Base-by-base conservation (phyloP, 2,329 filamentous ascomycete genomes). In the Aspergillus tubingensis region DNA sequence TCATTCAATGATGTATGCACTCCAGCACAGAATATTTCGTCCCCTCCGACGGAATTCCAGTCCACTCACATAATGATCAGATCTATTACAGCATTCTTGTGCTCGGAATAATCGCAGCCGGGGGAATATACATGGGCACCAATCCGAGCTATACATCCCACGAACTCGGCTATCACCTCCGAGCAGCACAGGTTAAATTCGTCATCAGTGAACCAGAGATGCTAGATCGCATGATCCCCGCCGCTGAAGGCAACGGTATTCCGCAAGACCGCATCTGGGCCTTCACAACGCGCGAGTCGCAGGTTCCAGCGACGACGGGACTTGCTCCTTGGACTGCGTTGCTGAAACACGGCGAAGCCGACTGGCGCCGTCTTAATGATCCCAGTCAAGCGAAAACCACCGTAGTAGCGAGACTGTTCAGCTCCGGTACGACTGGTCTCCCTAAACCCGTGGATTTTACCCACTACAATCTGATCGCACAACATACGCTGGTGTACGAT, bases 361-460 rank as follows among this genome's bases (percentile, higher is more conserved):
- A 54, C n/a, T 49, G 55, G 17, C 47, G 11, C 8, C 38, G 38
- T n/a, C n/a, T 47, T 8, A 8, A 44, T 13, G 8, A 25, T 27
- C 17, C 38, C 39, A 17, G 36, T n/a, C 44, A 21, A 5, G 27
- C 49, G 49, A 25, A 48, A 55, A 27, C 56, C 57, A n/a, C 10
- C 36, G 21, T 53, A 41, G 30, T 54, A 57, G 13, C 44, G 54
- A 7, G 55, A 51, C 15, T 68, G 61, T 60, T 57, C 68, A 25
- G 63, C 19, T 68, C 64, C 43, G 70, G 70, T 1, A 72, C 70
- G 7, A 71, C 70, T 0, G 69, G 69, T 3, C 52, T 66, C 0
- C 68, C 70, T 3, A 72, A 72, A 61, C 69, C 66, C 5, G 62
- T 60, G 10, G 59, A 57, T 44, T 36, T 64, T 15, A 58, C 52